phyloP scores from a whole-genome alignment of 306 rosid genomes.

The Boehmeria nivea region DNA sequence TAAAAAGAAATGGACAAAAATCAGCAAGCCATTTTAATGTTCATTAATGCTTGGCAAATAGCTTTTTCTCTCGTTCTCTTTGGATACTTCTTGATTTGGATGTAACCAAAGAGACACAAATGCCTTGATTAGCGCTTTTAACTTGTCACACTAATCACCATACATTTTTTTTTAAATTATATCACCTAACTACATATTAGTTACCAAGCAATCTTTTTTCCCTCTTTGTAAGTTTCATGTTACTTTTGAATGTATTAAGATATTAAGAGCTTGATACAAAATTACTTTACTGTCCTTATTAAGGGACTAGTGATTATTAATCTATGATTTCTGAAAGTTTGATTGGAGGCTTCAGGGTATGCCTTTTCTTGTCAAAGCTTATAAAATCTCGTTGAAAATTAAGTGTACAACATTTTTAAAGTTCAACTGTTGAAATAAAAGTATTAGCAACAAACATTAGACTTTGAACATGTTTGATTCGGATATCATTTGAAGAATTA shows the following conservation, averaged over 20 bases:
- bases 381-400: no score
- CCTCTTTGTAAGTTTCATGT: not conserved
- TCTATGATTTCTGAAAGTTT: not conserved
- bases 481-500: not conserved
- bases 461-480: no score
- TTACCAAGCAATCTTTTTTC: not conserved
- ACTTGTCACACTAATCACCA: no score
- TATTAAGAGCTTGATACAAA: not conserved
- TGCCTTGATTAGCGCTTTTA: not conserved
- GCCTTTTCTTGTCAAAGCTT: no score
- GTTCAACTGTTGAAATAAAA: no score
- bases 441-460: no score
- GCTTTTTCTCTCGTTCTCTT: not conserved
- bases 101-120: not conserved
- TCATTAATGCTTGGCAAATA: not conserved
- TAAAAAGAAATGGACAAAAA: not conserved
- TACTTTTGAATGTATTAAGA: not conserved
- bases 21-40: conserved; percentile 1
- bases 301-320: no score
- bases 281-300: not conserved
- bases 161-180: no score
- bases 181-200: conserved; percentile 1
- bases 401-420: no score
- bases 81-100: not conserved
- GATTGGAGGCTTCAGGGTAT: no score